Evolutionary conservation across 257 asterid species (phyloP).

Genomic region (Oldenlandia corymbosa): DNA sequence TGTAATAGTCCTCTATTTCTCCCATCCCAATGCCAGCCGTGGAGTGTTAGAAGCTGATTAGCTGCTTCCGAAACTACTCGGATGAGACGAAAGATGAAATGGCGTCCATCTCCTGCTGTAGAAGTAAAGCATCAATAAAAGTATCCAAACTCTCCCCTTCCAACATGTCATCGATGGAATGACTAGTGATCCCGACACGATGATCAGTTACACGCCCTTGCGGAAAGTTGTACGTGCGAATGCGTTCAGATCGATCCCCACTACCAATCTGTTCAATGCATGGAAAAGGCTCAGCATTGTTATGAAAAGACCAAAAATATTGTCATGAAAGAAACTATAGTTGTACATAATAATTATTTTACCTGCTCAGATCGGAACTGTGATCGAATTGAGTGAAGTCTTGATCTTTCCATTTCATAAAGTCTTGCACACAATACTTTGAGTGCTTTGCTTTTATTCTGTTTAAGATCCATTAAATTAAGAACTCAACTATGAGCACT

Average conservation of each 20-base stretch:
- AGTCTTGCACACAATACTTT: slow-evolving; percentile 80
- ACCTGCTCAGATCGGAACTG: slow-evolving; percentile 85
- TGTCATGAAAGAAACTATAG: slow-evolving; percentile 4
- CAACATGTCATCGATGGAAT: slow-evolving; percentile 72
- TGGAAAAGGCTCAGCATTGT: slow-evolving; percentile 10
- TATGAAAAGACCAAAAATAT: not conserved
- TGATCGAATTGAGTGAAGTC: slow-evolving; percentile 60
- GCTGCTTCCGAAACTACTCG: slow-evolving; percentile 13
- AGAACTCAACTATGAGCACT: slow-evolving; percentile 1
- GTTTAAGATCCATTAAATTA: slow-evolving; percentile 15
- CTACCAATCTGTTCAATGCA: slow-evolving; percentile 71
- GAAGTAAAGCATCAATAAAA: slow-evolving; percentile 74
- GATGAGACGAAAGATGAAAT: slow-evolving; percentile 63
- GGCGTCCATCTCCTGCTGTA: slow-evolving; percentile 89
- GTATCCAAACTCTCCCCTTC: slow-evolving; percentile 75
- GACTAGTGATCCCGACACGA: slow-evolving; percentile 82
- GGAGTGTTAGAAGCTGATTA: no score
- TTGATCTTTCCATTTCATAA: slow-evolving; percentile 72
- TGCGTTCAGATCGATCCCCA: slow-evolving; percentile 97
- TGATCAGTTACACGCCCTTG: slow-evolving; percentile 98
- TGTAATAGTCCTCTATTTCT: no score
- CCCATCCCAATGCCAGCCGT: no score
- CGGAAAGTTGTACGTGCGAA: slow-evolving; percentile 93
- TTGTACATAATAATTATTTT: slow-evolving; percentile 11
- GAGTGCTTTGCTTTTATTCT: slow-evolving; percentile 93